Base-by-base conservation (phyloP, 1,139 yeast genomes). In the Meyerozyma carpophila region DNA sequence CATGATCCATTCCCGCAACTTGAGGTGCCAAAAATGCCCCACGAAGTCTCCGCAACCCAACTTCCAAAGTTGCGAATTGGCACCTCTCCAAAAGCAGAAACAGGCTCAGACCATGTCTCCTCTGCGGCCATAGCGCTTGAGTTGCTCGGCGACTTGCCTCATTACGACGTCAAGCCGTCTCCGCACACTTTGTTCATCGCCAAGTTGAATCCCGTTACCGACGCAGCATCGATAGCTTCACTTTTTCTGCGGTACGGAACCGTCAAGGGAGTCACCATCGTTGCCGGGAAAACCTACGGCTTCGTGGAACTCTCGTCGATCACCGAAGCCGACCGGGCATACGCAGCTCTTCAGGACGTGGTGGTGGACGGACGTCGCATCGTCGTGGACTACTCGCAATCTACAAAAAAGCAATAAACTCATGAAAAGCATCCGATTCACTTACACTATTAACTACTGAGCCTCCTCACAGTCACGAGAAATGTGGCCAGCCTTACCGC, bases 381-480 rank as follows among this genome's bases (percentile, higher is more conserved):
- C 25, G 79, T 79, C 47, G 84, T 83, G 41, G 89, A 83, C 56
- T 83, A 82, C 63, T 77, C 84, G 41, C 90, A 83, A 55, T 78
- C 85, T 50, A 61, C 62, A 3, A 52, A n/a, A 27, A 27, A 27
- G 13, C 29, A 27, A 27, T 10, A 5, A 11, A 27, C 29, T 27
- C 13, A 27, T 11, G 13, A 27, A 10, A n/a, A 27, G 29, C 29
- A 27, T 27, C 29, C 24, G 24, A 21, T 21, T 21, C 24, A 21
- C 24, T 21, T 21, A 14, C 24, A 21, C 24, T 24, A 36, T 13
- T 16, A 13, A 9, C 31, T 25, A 37, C 37, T 34, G 37, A 13
- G 37, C 5, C 37, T 34, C 37, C 37, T 20, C 53, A 62, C 73
- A 62, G 47, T 65, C 72, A 55, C 59, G 59, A 48, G 70, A 65